phyloP scores from a whole-genome alignment of 352 stramenopile species.

The Phytophthora tentaculata region DNA sequence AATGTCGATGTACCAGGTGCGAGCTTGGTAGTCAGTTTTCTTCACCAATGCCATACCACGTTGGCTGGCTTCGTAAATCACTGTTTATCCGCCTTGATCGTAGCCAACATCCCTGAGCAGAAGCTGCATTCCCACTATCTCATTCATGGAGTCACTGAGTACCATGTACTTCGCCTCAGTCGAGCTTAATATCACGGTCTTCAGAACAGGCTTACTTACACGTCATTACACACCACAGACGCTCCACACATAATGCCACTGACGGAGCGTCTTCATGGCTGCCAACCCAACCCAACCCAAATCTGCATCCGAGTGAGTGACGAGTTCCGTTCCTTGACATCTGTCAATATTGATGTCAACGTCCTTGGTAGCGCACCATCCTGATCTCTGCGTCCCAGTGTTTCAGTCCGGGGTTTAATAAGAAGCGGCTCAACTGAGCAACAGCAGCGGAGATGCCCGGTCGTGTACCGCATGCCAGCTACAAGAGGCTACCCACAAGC shows the following conservation, averaged over 20 bases:
- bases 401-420: conserved; percentile 23
- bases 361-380: conserved; percentile 24
- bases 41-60: conserved; percentile 25
- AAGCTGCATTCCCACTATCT: too few species aligned
- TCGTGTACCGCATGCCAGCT: conserved; percentile 26
- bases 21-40: conserved; percentile 22
- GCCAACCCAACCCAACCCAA: too few species aligned
- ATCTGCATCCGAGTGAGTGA: conserved; percentile 27
- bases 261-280: conserved; percentile 28
- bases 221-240: conserved; percentile 24
- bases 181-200: conserved; percentile 28
- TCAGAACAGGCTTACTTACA: conserved; percentile 27
- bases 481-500: conserved; percentile 4
- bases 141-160: conserved; percentile 27
- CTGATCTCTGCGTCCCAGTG: conserved; percentile 22
- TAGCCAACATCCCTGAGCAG: too few species aligned
- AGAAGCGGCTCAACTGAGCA: too few species aligned
- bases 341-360: conserved; percentile 16
- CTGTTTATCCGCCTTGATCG: conserved; percentile 27
- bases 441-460: conserved; percentile 26
- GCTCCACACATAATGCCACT: conserved; percentile 23
- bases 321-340: conserved; percentile 1
- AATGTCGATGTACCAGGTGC: conserved; percentile 36
- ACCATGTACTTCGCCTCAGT: conserved; percentile 40
- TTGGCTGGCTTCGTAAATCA: conserved; percentile 37